Evolutionary conservation across 1,284 basidiomycete species (phyloP).

Genomic region (Rhodotorula sp.): DNA sequence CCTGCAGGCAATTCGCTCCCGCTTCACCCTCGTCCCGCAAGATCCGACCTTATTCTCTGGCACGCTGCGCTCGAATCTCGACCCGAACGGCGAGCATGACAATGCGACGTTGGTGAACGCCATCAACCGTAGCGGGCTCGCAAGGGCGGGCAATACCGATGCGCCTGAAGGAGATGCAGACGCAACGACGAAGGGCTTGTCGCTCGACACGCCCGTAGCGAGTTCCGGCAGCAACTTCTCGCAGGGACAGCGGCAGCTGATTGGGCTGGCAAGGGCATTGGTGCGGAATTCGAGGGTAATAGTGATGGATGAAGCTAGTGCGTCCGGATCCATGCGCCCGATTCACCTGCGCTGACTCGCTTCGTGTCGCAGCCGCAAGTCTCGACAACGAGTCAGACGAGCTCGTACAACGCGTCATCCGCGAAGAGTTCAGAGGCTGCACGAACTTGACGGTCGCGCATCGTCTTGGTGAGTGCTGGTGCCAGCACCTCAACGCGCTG

Average conservation of each 20-base stretch:
- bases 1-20: constrained; percentile 69
- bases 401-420: constrained; percentile 35
- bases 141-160: constrained; percentile 1
- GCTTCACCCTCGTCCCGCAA: constrained; percentile 70
- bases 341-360: background rate
- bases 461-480: constrained; percentile 25
- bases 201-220: constrained; percentile 26
- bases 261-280: constrained; percentile 48
- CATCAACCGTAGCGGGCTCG: constrained; percentile 41
- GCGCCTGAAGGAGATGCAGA: too few species aligned
- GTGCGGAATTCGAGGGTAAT: constrained; percentile 38
- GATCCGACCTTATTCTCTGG: constrained; percentile 49
- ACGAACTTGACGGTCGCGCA: constrained; percentile 39
- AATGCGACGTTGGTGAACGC: constrained; percentile 48
- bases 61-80: constrained; percentile 50
- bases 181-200: background rate
- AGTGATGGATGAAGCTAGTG: constrained; percentile 38
- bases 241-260: constrained; percentile 46
- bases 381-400: constrained; percentile 38
- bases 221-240: constrained; percentile 31
- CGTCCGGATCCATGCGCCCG: background rate
- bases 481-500: too few species aligned
- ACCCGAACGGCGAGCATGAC: constrained; percentile 48
- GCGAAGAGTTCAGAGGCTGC: constrained; percentile 34
- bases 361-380: constrained; percentile 32